Evolutionary conservation across 1,284 basidiomycete species (phyloP), one percentile per base, ranked within the genome.

Genomic region (Trichosporon faecale): DNA sequence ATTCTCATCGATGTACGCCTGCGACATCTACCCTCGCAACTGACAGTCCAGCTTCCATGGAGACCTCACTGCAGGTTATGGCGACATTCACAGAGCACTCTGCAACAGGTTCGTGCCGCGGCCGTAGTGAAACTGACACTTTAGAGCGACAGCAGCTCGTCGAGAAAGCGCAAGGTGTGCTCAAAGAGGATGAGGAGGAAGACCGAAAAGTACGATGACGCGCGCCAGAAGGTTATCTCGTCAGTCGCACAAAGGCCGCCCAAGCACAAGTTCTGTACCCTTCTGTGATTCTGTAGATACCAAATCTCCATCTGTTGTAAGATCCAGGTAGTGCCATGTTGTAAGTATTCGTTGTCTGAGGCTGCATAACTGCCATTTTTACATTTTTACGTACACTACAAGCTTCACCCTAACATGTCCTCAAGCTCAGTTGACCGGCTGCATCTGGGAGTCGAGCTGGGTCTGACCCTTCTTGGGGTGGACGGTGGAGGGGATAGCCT

Each of bases 401-500:
- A 16, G 25, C 52, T 27, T 25, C 40, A n/a, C 18, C 40, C 18
- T 9, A 33, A 33, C 18, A 44, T n/a, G 8, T 8, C 14, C 35
- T 14, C 40, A 44, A 16, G 4, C 27, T 61, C 27, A 27, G 18
- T 61, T 33, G 27, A 61, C 57, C 2, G 57, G 57, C 57, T 61
- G 57, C 57, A 61, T 61, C 57, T 61, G n/a, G 29, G 57, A 61
- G 57, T 61, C 57, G 57, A 61, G 57, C 57, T 61, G 57, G 27
- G 57, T 61, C 57, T 61, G 57, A 18, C 18, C 23, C 27, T 23
- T 23, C 27, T 61, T 33, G 7, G 57, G 29, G 29, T 61, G 27
- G 31, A 61, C 57, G 14, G 57, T 61, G 29, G 21, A 31, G 8
- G 57, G 57, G 49, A 61, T 61, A 6, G 57, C 57, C 29, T 61